Base-by-base conservation (phyloP, 2,329 filamentous ascomycete genomes). In the Aphanoascus verrucosus region DNA sequence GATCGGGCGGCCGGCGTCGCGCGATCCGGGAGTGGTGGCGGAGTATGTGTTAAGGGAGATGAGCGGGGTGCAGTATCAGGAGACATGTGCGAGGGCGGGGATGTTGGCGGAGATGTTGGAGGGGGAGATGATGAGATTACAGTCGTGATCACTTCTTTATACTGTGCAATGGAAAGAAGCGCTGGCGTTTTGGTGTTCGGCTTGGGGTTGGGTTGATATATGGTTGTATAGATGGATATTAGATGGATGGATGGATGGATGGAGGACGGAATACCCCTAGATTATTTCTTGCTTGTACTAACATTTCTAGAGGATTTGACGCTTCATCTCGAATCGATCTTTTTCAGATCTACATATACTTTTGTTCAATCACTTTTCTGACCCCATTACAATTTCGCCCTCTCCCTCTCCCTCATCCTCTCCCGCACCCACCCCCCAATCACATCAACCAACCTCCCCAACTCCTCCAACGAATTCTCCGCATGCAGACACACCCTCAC, bases 1-100 rank as follows among this genome's bases (percentile, higher is more conserved):
- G 0, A 95, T 97, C 70, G 90, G 88, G n/a, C 74, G 93, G 44
- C 91, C 91, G 0, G 74, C 72, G 44, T 83, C 78, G 57, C 77
- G 89, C 58, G 83, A 88, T 48, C 73, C 75, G 19, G 71, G 73
- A 38, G 80, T 79, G 1, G 89, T 97, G 8, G 80, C 83, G 42
- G 73, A 80, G 20, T 94, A 91, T 72, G 90, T 97, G 42, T 71
- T 97, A 60, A 76, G 76, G 54, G 80, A 81, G 62, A 82, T 93
- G 74, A 77, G 74, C 8, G 58, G 61, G 6, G 61, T 65, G 9
- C 77, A 86, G 63, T 72, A 73, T 63, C 64, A 65, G 17, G 65
- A 72, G 12, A 67, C 88, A 42, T 75, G 78, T 56, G 68, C 62
- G 35, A 69, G 68, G 11, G 72, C 69, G 32, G 71, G 70, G 3